These are phyloP conservation scores for Boletus fagicola DNA, from an alignment of 768 basidiomycete species.

Conservation along the genomic window DNA sequence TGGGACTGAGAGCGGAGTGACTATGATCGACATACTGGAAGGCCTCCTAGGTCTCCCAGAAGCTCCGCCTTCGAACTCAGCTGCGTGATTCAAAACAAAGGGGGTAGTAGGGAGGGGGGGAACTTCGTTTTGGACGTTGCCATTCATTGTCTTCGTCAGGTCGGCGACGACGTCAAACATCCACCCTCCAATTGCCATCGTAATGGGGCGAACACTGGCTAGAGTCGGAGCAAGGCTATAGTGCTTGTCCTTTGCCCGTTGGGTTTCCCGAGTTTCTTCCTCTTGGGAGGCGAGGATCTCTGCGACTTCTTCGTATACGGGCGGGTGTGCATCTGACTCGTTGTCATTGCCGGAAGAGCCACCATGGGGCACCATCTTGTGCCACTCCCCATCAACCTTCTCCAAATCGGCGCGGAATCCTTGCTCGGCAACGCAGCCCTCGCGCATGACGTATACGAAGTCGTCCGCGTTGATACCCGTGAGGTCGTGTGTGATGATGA, in stretches of 20 bases:
- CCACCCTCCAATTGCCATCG: slow-evolving; percentile 63
- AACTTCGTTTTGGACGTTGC: neutral
- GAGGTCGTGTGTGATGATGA: slow-evolving; percentile 87
- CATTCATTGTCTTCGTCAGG: slow-evolving; percentile 41
- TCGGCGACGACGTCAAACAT: slow-evolving; percentile 80
- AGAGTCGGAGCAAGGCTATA: slow-evolving; percentile 41
- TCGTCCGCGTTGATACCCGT: slow-evolving; percentile 72
- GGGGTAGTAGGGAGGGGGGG: slow-evolving; percentile 23
- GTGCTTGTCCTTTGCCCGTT: slow-evolving; percentile 35
- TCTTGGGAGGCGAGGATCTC: slow-evolving; percentile 48
- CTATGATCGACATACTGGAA: slow-evolving; percentile 40
- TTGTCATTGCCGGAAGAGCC: slow-evolving; percentile 49
- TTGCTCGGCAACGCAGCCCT: slow-evolving; percentile 79
- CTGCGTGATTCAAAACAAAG: slow-evolving; percentile 19
- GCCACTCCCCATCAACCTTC: slow-evolving; percentile 60
- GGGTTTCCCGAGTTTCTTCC: slow-evolving; percentile 34
- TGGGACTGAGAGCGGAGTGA: slow-evolving; percentile 31
- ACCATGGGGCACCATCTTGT: slow-evolving; percentile 64
- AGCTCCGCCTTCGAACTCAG: slow-evolving; percentile 24
- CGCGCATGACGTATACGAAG: slow-evolving; percentile 90
- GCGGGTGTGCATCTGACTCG: slow-evolving; percentile 26
- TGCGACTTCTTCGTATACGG: slow-evolving; percentile 40
- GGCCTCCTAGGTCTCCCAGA: slow-evolving; percentile 20
- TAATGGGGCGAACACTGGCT: slow-evolving; percentile 48
- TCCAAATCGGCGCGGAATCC: slow-evolving; percentile 85